Conservation (phyloP, 1,284 basidiomycete species). For the Ustilago trichophora region DNA sequence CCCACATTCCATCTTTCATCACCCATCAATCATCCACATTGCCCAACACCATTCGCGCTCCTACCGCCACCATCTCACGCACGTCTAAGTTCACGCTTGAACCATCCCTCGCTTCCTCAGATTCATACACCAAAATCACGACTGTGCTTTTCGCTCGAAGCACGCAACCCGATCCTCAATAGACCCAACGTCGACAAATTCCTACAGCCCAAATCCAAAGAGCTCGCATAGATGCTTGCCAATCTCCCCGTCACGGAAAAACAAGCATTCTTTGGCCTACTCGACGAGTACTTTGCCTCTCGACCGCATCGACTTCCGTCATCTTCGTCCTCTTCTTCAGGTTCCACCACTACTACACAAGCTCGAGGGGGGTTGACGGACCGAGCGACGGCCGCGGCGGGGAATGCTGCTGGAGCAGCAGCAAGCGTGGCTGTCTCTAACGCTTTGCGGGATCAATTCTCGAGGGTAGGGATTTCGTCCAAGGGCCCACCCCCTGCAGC, state of each 20-base stretch:
- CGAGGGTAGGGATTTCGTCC: slow-evolving; percentile 10
- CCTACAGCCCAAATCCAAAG: too few species aligned
- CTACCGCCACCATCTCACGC: too few species aligned
- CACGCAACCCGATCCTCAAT: too few species aligned
- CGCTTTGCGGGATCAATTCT: slow-evolving; percentile 26
- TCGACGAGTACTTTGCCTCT: slow-evolving; percentile 60
- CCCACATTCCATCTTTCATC: too few species aligned
- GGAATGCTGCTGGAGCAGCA: slow-evolving; percentile 30
- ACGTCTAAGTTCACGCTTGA: too few species aligned
- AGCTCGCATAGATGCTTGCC: slow-evolving; percentile 52
- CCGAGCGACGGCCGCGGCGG: slow-evolving; percentile 19
- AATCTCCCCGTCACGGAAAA: slow-evolving; percentile 39
- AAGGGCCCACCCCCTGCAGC: slow-evolving; percentile 22
- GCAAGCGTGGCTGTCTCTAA: slow-evolving; percentile 15
- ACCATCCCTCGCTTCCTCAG: too few species aligned
- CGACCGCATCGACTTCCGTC: slow-evolving; percentile 44
- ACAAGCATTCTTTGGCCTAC: slow-evolving; percentile 51
- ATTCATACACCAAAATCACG: too few species aligned
- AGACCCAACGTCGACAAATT: too few species aligned
- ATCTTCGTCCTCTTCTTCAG: neutral
- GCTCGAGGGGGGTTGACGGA: slow-evolving; percentile 11
- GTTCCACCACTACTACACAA: neutral
- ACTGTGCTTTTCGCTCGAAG: too few species aligned
- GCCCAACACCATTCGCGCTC: too few species aligned
- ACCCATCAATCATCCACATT: too few species aligned